Evolutionary conservation across 495 filamentous ascomycete species (phyloP).

Genomic region (Neurospora cerealis): DNA sequence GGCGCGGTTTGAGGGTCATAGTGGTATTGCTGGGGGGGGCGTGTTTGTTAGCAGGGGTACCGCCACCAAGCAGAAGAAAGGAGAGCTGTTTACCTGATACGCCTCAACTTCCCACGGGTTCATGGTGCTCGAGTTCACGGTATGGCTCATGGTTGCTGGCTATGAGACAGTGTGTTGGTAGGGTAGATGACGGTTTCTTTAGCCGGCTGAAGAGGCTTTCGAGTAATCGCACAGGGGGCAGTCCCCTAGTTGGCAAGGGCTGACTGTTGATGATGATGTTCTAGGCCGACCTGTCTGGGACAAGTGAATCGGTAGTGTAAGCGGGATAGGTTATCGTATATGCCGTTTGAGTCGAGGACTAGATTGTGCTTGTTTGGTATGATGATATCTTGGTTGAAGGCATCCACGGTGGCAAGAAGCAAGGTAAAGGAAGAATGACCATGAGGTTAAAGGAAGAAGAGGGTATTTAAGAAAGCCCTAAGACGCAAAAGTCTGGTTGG

Average conservation of each 20-base stretch:
- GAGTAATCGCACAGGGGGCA: background rate
- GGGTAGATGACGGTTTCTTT: background rate
- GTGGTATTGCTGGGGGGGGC: background rate
- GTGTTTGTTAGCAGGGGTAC: background rate
- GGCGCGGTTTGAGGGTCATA: background rate
- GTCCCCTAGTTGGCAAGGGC: background rate
- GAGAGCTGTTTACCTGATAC: constrained; percentile 7
- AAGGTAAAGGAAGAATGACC: background rate
- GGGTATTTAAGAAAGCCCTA: constrained; percentile 3
- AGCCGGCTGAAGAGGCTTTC: background rate
- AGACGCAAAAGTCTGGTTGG: background rate
- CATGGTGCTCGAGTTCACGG: background rate
- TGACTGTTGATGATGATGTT: background rate
- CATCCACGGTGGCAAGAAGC: background rate
- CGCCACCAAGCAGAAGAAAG: background rate
- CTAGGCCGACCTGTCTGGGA: constrained; percentile 1
- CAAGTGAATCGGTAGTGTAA: constrained; percentile 6
- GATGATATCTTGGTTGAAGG: constrained; percentile 3
- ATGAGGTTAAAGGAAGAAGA: background rate
- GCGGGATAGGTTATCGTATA: background rate
- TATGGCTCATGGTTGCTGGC: background rate
- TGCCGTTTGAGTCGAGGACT: background rate
- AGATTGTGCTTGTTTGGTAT: background rate
- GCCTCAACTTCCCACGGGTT: constrained; percentile 20
- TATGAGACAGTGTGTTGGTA: background rate